These are phyloP conservation scores for Fusarium caatingaense DNA, from an alignment of 2,329 filamentous ascomycete genomes.

Conservation along the genomic window DNA sequence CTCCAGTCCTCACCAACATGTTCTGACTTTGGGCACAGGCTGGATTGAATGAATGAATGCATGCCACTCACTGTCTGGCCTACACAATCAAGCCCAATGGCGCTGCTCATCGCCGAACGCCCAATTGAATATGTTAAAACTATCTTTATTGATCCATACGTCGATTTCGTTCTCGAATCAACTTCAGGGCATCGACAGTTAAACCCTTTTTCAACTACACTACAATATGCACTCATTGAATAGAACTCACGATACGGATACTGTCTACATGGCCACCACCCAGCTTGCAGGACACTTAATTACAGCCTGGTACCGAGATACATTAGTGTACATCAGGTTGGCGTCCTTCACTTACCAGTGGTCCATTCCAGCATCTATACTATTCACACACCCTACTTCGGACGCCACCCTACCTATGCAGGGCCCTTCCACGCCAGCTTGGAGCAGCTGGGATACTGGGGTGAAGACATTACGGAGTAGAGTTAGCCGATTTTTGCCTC, in stretches of 20 bases:
- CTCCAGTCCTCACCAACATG: conserved; percentile 24
- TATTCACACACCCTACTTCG: neutral
- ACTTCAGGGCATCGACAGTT: conserved; percentile 27
- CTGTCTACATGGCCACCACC: neutral
- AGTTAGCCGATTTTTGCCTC: neutral
- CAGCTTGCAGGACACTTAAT: neutral
- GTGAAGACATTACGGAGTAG: neutral
- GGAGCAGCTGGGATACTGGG: conserved; percentile 1
- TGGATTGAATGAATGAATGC: neutral
- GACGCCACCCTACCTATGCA: neutral
- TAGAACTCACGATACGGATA: neutral
- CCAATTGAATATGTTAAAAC: conserved; percentile 3
- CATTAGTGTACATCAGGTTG: neutral
- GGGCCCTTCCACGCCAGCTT: conserved; percentile 10
- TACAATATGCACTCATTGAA: neutral
- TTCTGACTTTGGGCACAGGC: neutral
- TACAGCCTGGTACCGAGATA: conserved; percentile 1
- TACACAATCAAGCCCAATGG: neutral
- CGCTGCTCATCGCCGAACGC: neutral
- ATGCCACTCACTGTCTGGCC: conserved; percentile 4
- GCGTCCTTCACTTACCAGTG: neutral
- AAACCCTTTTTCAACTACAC: neutral
- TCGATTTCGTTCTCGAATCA: conserved; percentile 12
- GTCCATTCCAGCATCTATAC: conserved; percentile 6
- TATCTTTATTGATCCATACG: neutral